A percentile compares a stretch with the other conserved stretches of the same genome.
These are phyloP conservation scores for Silybum marianum DNA, from an alignment of 129 eudicot genomes.

Conservation along the genomic window DNA sequence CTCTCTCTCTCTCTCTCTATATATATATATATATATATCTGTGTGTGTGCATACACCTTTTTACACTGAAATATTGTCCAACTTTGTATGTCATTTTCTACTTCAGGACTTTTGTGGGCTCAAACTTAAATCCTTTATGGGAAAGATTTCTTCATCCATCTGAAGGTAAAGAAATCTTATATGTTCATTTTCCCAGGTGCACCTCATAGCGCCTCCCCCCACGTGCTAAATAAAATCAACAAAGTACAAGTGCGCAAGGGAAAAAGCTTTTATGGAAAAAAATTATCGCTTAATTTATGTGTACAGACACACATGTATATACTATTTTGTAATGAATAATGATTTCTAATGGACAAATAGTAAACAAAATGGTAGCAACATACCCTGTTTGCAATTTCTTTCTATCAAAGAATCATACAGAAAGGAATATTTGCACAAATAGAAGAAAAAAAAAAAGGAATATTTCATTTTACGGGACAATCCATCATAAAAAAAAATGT, in stretches of 20 bases:
- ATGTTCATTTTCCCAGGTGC: background rate
- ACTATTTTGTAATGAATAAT: background rate
- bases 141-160: slow-evolving; percentile 76
- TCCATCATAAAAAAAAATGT: background rate
- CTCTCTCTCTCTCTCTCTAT: slow-evolving; percentile 24
- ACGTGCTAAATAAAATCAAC: background rate
- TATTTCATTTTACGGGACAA: background rate
- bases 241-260: background rate
- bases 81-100: slow-evolving; percentile 19
- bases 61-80: slow-evolving; percentile 1
- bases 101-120: slow-evolving; percentile 92
- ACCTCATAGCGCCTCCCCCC: background rate
- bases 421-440: background rate
- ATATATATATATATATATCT: background rate
- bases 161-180: slow-evolving; percentile 57
- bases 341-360: background rate
- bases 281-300: background rate
- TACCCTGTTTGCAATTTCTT: background rate
- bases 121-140: slow-evolving; percentile 91
- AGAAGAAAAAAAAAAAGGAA: background rate
- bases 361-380: background rate
- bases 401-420: background rate
- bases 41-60: background rate
- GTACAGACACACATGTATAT: background rate
- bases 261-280: background rate